These are phyloP conservation scores for Isochrysis galbana DNA, from an alignment of 78 protist genomes.

Conservation along the genomic window DNA sequence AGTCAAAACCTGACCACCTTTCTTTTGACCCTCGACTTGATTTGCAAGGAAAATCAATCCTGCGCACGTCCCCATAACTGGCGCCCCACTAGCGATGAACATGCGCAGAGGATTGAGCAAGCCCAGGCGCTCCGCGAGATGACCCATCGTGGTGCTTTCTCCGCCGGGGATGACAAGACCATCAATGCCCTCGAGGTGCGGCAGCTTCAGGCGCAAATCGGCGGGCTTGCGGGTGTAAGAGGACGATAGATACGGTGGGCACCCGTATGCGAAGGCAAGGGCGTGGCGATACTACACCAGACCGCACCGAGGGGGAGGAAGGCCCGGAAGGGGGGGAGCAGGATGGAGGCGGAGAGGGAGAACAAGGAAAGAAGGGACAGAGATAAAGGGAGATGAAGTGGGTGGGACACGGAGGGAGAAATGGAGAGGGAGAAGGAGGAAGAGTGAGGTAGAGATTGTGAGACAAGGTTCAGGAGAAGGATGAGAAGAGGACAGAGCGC, in stretches of 20 bases:
- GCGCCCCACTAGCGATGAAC: constrained; percentile 11
- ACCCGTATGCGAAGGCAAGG: not conserved
- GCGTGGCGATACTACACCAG: too few relatives aligned
- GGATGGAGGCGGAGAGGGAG: too few relatives aligned
- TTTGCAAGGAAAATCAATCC: constrained; percentile 46
- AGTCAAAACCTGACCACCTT: constrained; percentile 37
- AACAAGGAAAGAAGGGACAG: too few relatives aligned
- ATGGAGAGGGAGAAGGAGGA: not conserved
- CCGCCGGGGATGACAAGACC: constrained; percentile 56
- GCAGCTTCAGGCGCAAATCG: too few relatives aligned
- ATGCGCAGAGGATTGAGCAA: constrained; percentile 27
- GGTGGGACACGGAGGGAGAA: too few relatives aligned
- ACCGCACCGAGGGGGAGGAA: too few relatives aligned
- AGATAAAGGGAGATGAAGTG: too few relatives aligned
- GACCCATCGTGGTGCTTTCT: constrained; percentile 50
- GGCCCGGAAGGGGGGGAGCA: too few relatives aligned
- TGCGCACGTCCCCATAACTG: constrained; percentile 56
- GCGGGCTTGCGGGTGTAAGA: too few relatives aligned
- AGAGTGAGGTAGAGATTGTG: not conserved
- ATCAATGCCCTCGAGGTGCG: not conserved
- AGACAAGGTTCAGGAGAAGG: not conserved
- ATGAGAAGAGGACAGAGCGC: not conserved
- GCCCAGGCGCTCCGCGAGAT: not conserved
- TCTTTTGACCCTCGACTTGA: constrained; percentile 1
- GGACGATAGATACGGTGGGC: too few relatives aligned